These are phyloP conservation scores for Cucumis cinereus DNA, from an alignment of 306 rosid genomes.

Conservation along the genomic window DNA sequence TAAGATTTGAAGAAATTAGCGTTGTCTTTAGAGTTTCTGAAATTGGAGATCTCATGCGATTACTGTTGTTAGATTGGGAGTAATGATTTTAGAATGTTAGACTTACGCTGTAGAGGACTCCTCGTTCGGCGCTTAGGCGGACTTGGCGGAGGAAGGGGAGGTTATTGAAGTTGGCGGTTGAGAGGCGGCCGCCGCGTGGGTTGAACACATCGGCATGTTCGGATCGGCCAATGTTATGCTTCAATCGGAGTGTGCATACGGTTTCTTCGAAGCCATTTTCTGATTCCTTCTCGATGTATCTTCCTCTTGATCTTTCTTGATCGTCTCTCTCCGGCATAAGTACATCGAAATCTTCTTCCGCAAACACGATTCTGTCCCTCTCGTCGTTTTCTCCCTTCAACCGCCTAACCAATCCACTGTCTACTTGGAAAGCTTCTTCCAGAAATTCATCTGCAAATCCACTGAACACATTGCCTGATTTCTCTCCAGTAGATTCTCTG, in stretches of 20 bases:
- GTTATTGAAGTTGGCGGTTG: slow-evolving; percentile 16
- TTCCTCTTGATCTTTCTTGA: background rate
- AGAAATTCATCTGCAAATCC: slow-evolving; percentile 12
- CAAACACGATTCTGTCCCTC: slow-evolving; percentile 18
- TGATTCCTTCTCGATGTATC: background rate
- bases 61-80: background rate
- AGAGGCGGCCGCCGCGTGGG: slow-evolving; percentile 21
- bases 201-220: slow-evolving; percentile 18
- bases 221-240: slow-evolving; percentile 9
- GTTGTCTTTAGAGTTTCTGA: background rate
- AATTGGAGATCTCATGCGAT: background rate
- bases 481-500: background rate
- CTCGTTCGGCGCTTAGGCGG: slow-evolving; percentile 22
- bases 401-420: background rate
- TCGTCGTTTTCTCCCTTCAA: slow-evolving; percentile 8
- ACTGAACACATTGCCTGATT: slow-evolving; percentile 8
- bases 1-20: background rate
- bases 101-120: slow-evolving; percentile 23
- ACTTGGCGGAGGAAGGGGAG: slow-evolving; percentile 17
- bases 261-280: slow-evolving; percentile 24
- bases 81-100: background rate
- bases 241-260: slow-evolving; percentile 18
- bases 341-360: slow-evolving; percentile 1
- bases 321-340: slow-evolving; percentile 5
- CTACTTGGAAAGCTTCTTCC: slow-evolving; percentile 8